Conservation (phyloP, 225 moss, liverwort and hornwort species). For the Lunularia cruciata region DNA sequence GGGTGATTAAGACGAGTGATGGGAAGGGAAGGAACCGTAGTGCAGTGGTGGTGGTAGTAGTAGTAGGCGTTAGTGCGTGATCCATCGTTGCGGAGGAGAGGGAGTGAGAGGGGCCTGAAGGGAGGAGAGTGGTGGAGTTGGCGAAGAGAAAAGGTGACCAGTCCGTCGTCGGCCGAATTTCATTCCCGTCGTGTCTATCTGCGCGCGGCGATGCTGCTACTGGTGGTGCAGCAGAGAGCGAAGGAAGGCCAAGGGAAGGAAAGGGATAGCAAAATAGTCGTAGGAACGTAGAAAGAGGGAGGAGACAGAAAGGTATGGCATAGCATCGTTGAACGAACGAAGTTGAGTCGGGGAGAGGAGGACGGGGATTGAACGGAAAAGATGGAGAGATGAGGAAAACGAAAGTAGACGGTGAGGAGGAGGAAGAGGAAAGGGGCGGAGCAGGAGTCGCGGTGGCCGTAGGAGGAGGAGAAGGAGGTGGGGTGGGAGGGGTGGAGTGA, state of each 20-base stretch:
- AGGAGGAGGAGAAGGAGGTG: too few relatives aligned
- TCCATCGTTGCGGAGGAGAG: background rate
- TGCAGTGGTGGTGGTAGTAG: background rate
- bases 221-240: background rate
- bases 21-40: constrained; percentile 7
- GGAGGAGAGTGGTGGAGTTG: background rate
- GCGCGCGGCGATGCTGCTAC: constrained; percentile 8
- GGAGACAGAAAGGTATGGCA: too few relatives aligned
- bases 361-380: constrained; percentile 29
- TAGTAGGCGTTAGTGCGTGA: constrained; percentile 8
- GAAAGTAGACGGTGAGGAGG: constrained; percentile 22
- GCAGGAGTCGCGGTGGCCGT: too few relatives aligned
- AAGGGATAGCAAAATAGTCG: constrained; percentile 19
- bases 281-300: constrained; percentile 5
- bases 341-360: too few relatives aligned
- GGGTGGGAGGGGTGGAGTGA: constrained; percentile 16
- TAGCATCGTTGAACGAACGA: too few relatives aligned
- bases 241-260: background rate
- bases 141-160: constrained; percentile 2
- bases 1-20: too few relatives aligned
- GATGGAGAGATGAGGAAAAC: constrained; percentile 31
- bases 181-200: constrained; percentile 12
- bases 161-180: constrained; percentile 3
- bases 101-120: background rate
- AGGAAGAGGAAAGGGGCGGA: constrained; percentile 6